phyloP scores from a whole-genome alignment of 805 yeast genomes.

The Teunomyces stri region DNA sequence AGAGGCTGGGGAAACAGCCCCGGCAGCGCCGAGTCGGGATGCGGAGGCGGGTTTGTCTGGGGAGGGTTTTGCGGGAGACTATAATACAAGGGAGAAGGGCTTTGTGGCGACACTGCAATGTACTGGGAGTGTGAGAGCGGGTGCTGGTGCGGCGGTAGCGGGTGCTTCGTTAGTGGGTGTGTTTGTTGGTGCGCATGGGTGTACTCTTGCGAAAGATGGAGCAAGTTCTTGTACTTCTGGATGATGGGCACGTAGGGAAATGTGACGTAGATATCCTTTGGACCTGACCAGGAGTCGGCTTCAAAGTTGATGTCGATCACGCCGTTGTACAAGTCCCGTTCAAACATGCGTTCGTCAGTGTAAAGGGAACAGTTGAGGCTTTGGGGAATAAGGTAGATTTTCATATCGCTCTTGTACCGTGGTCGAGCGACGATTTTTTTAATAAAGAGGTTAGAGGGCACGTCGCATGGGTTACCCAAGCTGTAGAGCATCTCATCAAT shows the following conservation, averaged over 20 bases:
- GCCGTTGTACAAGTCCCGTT: conserved; percentile 51
- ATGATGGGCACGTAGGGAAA: conserved; percentile 8
- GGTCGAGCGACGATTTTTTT: conserved; percentile 62
- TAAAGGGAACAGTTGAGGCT: conserved; percentile 37
- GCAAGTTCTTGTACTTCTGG: conserved; percentile 6
- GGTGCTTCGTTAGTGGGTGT: too few species aligned
- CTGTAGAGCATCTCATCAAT: conserved; percentile 36
- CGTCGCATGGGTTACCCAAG: conserved; percentile 41
- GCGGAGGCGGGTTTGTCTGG: not conserved
- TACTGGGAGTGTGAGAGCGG: not conserved
- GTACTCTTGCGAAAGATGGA: conserved; percentile 2
- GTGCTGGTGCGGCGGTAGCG: too few species aligned
- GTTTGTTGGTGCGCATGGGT: not conserved
- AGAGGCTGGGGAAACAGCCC: not conserved
- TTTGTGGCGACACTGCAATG: not conserved
- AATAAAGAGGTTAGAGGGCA: conserved; percentile 48
- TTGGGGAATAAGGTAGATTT: conserved; percentile 53
- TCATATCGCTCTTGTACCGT: conserved; percentile 61
- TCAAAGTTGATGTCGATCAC: conserved; percentile 35
- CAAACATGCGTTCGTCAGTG: conserved; percentile 49
- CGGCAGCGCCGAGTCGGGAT: not conserved
- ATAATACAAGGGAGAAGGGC: not conserved
- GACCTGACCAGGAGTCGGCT: conserved; percentile 1
- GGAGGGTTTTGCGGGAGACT: not conserved
- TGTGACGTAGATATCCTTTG: conserved; percentile 12